Evolutionary conservation across 176 grass and related monocot species (phyloP), one percentile per base, ranked within the genome.

Genomic region (Zea luxurians): DNA sequence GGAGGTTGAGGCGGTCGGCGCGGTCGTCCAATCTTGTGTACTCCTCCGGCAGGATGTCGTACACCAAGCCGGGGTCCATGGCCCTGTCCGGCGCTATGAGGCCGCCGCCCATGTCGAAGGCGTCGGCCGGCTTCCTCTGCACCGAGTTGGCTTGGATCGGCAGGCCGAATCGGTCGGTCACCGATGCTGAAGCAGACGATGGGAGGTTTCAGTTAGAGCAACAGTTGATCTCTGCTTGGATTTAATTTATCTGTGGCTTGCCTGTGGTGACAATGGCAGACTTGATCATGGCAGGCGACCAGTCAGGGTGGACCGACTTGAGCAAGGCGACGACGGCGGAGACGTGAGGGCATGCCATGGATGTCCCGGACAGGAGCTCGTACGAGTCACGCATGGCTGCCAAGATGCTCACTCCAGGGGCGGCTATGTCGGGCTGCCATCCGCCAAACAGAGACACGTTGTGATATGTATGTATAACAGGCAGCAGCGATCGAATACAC

Each of bases 331-430:
- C 83, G 1, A 91, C 21, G 0, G 78, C 85, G 0, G 89, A 82
- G 4, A 88, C 78, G 7, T 91, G 89, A 0, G 85, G 85, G 15
- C 82, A 85, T 1, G 89, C 47, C 82, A 88, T 91, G 0, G 89
- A 91, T 4, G 85, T 85, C 20, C 85, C 82, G 0, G 85, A 91
- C 0, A 12, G 4, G 8, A 88, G 66, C 7, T 0, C 0, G 2
- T 80, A 82, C 1, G 73, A 42, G 17, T 66, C 36, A 0, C 36
- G 0, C 10, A 0, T 0, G 2, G 85, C 85, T 4, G 89, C 85
- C 43, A 91, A 17, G 63, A 88, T 91, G 76, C 21, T n/a, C 0
- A 63, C 57, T 20, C 82, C 85, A 0, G 85, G 85, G 0, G 89
- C 89, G 1, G 82, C 7, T 58, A 91, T 20, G 54, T 91, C 89